phyloP scores from a whole-genome alignment of 2,329 filamentous ascomycete genomes.

The Fusarium tupiense region DNA sequence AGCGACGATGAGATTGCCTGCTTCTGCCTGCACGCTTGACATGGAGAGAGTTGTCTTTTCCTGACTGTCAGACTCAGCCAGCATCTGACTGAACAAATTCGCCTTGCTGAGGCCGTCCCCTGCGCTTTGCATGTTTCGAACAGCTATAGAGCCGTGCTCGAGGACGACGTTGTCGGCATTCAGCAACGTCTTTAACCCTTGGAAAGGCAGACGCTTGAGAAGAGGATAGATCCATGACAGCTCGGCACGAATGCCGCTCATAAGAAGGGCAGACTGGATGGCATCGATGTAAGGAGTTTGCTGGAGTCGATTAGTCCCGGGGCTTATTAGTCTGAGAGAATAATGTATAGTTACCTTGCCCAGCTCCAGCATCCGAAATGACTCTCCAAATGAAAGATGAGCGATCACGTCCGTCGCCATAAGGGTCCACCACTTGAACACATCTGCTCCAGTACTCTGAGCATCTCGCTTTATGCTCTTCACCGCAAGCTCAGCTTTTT shows the following conservation, averaged over 20 bases:
- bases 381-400: conserved; percentile 24
- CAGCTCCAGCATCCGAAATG: conserved; percentile 20
- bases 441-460: neutral
- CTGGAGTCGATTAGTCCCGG: neutral
- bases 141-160: neutral
- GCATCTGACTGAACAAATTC: neutral
- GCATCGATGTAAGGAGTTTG: conserved; percentile 5
- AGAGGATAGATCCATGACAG: neutral
- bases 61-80: neutral
- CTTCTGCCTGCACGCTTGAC: neutral
- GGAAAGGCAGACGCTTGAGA: neutral
- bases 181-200: neutral
- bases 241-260: neutral
- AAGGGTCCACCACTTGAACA: conserved; percentile 32
- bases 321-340: neutral
- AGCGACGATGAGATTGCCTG: conserved; percentile 10
- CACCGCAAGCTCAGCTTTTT: neutral
- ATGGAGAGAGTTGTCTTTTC: neutral
- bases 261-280: neutral
- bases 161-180: neutral
- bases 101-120: neutral
- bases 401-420: conserved; percentile 28
- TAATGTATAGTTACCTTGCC: neutral
- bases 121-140: neutral
- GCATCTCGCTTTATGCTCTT: neutral